A percentile compares a stretch with the other conserved stretches of the same genome.
phyloP scores from a whole-genome alignment of 2,329 filamentous ascomycete species.

The Nigrospora oryzae region DNA sequence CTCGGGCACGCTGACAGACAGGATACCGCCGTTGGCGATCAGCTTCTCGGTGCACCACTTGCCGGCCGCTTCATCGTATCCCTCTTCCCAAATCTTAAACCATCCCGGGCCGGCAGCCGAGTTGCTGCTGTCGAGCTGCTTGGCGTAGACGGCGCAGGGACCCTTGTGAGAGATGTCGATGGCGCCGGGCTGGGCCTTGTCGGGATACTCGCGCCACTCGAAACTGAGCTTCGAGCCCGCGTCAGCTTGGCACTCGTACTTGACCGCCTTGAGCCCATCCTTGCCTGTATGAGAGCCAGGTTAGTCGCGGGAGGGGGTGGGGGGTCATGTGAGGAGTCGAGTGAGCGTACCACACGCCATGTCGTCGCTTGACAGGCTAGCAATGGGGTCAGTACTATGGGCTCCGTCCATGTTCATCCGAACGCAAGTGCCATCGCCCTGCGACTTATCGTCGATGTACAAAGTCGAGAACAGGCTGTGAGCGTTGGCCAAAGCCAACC shows the following conservation, averaged over 20 bases:
- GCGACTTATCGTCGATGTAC: conserved; percentile 50
- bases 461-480: conserved; percentile 60
- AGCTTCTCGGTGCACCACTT: conserved; percentile 67
- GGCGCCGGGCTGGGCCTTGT: conserved; percentile 41
- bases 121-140: conserved; percentile 52
- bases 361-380: conserved; percentile 45
- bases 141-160: conserved; percentile 67
- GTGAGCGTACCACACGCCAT: conserved; percentile 60
- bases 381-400: conserved; percentile 49
- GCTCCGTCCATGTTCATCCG: conserved; percentile 50
- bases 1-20: conserved; percentile 53
- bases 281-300: conserved; percentile 14
- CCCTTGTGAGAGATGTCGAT: conserved; percentile 50
- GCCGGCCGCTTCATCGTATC: conserved; percentile 45
- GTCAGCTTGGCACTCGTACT: conserved; percentile 37
- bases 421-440: conserved; percentile 65
- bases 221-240: conserved; percentile 54
- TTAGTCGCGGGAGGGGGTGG: conserved; percentile 11
- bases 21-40: conserved; percentile 53
- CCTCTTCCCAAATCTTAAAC: conserved; percentile 72
- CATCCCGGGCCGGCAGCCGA: conserved; percentile 55
- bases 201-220: conserved; percentile 54
- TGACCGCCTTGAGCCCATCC: conserved; percentile 22
- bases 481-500: conserved; percentile 30
- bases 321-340: conserved; percentile 3